phyloP scores from a whole-genome alignment of 1,284 basidiomycete species.

The Laetiporus sulphureus region DNA sequence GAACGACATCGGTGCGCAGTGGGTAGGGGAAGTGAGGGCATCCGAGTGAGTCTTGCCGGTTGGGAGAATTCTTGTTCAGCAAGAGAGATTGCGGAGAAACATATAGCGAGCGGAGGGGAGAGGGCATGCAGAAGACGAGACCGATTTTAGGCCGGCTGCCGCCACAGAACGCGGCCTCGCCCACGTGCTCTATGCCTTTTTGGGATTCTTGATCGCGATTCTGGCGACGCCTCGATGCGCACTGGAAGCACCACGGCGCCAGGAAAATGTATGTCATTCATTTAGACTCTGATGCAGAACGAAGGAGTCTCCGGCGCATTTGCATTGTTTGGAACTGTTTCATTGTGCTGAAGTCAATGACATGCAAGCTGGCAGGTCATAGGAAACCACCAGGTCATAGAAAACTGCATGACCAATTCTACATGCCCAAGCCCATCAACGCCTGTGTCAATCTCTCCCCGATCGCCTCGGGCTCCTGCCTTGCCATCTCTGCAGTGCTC shows the following conservation, averaged over 20 bases:
- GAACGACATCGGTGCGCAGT: conserved; percentile 73
- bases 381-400: conserved; percentile 2
- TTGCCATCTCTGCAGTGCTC: conserved; percentile 92
- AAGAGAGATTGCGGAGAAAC: conserved; percentile 5
- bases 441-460: conserved; percentile 70
- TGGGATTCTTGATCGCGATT: too few relatives aligned
- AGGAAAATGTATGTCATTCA: too few relatives aligned
- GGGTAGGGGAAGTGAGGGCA: conserved; percentile 1
- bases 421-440: conserved; percentile 57
- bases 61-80: conserved; percentile 1
- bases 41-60: conserved; percentile 1
- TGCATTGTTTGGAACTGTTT: too few relatives aligned
- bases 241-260: neutral
- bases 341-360: too few relatives aligned
- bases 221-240: too few relatives aligned
- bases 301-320: too few relatives aligned
- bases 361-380: too few relatives aligned
- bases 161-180: neutral
- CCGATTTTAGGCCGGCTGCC: neutral
- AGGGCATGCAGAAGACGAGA: too few relatives aligned
- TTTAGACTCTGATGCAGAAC: too few relatives aligned
- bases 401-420: conserved; percentile 3
- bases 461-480: conserved; percentile 83
- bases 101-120: conserved; percentile 5
- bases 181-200: neutral